Percentiles rank a stretch among this genome's conserved stretches.
These are phyloP conservation scores for Apophysomyces variabilis DNA, from an alignment of 371 early-diverging fungal species.

Conservation along the genomic window DNA sequence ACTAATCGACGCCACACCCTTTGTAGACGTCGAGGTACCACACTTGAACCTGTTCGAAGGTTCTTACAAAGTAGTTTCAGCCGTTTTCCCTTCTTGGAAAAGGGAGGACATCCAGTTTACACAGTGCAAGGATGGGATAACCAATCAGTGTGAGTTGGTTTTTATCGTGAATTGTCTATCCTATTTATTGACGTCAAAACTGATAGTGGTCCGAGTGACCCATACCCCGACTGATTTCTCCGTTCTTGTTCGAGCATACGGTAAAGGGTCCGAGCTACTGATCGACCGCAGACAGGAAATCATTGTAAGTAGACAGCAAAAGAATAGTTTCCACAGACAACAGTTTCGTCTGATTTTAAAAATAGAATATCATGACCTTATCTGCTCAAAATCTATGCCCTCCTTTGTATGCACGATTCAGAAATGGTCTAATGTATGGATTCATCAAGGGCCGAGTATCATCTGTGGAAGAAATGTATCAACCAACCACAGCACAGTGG, in stretches of 20 bases:
- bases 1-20: constrained; percentile 54
- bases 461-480: constrained; percentile 71
- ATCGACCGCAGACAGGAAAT: constrained; percentile 92
- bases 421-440: constrained; percentile 92
- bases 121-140: constrained; percentile 93
- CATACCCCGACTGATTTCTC: constrained; percentile 64
- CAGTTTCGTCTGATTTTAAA: not conserved
- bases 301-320: constrained; percentile 59
- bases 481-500: constrained; percentile 69
- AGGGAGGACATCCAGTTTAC: constrained; percentile 60
- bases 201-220: constrained; percentile 75
- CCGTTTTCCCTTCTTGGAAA: constrained; percentile 81
- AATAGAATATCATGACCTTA: constrained; percentile 80
- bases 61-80: constrained; percentile 56
- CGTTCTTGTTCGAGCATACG: constrained; percentile 89
- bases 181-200: not conserved
- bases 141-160: constrained; percentile 77
- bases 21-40: constrained; percentile 57
- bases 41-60: constrained; percentile 68
- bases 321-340: not conserved
- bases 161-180: not conserved
- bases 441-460: constrained; percentile 80
- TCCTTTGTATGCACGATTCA: constrained; percentile 85
- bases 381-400: constrained; percentile 76
- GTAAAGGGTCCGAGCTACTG: constrained; percentile 81